Evolutionary conservation across 1,284 basidiomycete genomes (phyloP), one percentile per base, ranked within the genome.

Genomic region (Gymnopus androsaceus): DNA sequence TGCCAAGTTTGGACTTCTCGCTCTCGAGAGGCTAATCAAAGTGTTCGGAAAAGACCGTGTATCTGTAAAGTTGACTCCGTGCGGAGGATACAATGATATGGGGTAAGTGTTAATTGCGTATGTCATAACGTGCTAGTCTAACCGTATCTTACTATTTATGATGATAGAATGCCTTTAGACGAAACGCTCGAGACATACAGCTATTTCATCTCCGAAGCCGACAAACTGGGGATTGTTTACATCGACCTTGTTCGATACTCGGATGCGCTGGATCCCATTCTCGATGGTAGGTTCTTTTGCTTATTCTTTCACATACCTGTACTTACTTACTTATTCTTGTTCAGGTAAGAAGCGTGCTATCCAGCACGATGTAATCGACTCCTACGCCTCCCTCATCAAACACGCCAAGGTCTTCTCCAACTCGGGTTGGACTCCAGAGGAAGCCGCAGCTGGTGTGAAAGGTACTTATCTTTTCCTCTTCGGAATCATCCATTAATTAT

Each of bases 21-120:
- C 79, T 14, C 64, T 83, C n/a, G 75, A 81, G 36, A 80, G 69
- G 4, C 59, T 81, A 27, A 66, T 67, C 12, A 72, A 75, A 21
- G 79, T 83, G 14, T 80, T 81, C 55, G 85, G 84, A 1, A 59
- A 69, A n/a, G 74, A 73, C 3, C 71, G 78, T 23, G 77, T 81
- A 30, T 79, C 74, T 5, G 65, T 87, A 55, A 81, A 84, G 52
- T 58, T 84, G 14, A 77, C 67, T 36, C 84, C 84, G 3, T 73
- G 69, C 53, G 73, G 74, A 23, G 73, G 75, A 4, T 79, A 79
- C 67, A 82, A 80, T 55, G 77, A 78, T 61, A 63, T 75, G 19
- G 76, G 75, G 74, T 76, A 45, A 25, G 71, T 75, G 7, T n/a
- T n/a, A n/a, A n/a, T n/a, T n/a, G n/a, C n/a, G n/a, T n/a, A n/a